Conservation (phyloP, 1,284 basidiomycete genomes). For the Sporisorium iseilematis-ciliati region DNA sequence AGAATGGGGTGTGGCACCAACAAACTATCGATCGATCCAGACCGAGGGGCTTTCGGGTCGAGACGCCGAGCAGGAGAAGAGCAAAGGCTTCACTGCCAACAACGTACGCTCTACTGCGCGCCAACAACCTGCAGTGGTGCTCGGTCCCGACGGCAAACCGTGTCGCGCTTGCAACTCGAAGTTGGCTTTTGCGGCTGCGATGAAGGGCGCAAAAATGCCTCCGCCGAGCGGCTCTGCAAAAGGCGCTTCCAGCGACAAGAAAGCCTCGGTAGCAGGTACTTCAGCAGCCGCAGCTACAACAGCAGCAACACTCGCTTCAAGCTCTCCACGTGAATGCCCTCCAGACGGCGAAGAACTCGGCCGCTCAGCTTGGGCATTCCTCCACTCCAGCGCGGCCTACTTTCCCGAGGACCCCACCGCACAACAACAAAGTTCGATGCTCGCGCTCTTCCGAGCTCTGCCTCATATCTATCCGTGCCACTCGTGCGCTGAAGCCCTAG, state of each 20-base stretch:
- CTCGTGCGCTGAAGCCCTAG: slow-evolving; percentile 59
- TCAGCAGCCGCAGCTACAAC: slow-evolving; percentile 10
- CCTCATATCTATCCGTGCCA: slow-evolving; percentile 65
- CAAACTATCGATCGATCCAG: slow-evolving; percentile 28
- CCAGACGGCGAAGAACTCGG: slow-evolving; percentile 66
- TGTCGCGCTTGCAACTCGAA: slow-evolving; percentile 68
- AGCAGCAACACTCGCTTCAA: slow-evolving; percentile 11
- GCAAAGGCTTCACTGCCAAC: slow-evolving; percentile 24
- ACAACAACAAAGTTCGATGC: slow-evolving; percentile 59
- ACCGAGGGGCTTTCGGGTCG: slow-evolving; percentile 70
- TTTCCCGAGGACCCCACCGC: slow-evolving; percentile 58
- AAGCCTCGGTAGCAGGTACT: slow-evolving; percentile 6
- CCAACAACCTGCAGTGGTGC: slow-evolving; percentile 45
- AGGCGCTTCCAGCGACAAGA: neutral
- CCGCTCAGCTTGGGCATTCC: slow-evolving; percentile 63
- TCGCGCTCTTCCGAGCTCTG: slow-evolving; percentile 55
- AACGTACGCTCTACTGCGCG: slow-evolving; percentile 19
- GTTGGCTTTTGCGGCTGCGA: slow-evolving; percentile 62
- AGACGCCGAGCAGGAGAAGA: slow-evolving; percentile 26
- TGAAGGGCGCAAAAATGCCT: slow-evolving; percentile 43
- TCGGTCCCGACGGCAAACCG: slow-evolving; percentile 68
- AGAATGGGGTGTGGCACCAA: slow-evolving; percentile 85
- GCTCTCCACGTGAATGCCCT: slow-evolving; percentile 46
- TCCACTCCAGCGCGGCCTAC: slow-evolving; percentile 66
- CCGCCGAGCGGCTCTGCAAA: slow-evolving; percentile 1